Conservation (phyloP, 202 grass and related monocot species). For the Carex sylvatica region DNA sequence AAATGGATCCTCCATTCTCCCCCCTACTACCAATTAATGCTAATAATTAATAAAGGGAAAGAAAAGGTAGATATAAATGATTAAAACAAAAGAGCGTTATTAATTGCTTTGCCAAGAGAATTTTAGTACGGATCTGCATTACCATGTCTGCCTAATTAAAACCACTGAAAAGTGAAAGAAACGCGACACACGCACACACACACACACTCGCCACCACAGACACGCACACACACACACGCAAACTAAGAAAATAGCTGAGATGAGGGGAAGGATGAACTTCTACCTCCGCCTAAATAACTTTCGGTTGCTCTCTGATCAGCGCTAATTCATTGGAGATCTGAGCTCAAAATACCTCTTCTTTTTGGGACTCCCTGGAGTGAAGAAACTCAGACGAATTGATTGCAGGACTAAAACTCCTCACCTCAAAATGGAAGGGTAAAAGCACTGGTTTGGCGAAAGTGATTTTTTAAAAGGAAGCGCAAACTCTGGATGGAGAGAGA, state of each 20-base stretch:
- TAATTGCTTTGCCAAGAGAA: not conserved
- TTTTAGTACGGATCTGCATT: not conserved
- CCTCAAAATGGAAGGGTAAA: not conserved
- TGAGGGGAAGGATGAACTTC: not conserved
- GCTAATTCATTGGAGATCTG: slow-evolving; percentile 12
- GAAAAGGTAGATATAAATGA: not conserved
- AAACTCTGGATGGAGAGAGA: not conserved
- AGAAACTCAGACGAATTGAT: not conserved
- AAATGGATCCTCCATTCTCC: not conserved
- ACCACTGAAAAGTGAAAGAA: slow-evolving; percentile 1
- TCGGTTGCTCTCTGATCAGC: slow-evolving; percentile 3
- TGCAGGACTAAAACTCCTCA: not conserved
- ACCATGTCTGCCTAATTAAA: not conserved
- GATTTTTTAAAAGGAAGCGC: slow-evolving; percentile 1
- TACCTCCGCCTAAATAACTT: not conserved
- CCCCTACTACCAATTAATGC: not conserved
- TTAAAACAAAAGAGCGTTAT: not conserved
- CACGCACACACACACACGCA: not conserved
- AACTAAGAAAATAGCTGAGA: not conserved
- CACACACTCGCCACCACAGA: not conserved
- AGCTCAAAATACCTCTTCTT: not conserved
- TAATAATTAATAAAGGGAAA: not conserved
- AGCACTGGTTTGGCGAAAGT: not conserved
- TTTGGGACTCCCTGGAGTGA: not conserved
- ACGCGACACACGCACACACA: too few species aligned